phyloP scores from a whole-genome alignment of 495 filamentous ascomycete genomes.

The Penicillium egyptiacum region DNA sequence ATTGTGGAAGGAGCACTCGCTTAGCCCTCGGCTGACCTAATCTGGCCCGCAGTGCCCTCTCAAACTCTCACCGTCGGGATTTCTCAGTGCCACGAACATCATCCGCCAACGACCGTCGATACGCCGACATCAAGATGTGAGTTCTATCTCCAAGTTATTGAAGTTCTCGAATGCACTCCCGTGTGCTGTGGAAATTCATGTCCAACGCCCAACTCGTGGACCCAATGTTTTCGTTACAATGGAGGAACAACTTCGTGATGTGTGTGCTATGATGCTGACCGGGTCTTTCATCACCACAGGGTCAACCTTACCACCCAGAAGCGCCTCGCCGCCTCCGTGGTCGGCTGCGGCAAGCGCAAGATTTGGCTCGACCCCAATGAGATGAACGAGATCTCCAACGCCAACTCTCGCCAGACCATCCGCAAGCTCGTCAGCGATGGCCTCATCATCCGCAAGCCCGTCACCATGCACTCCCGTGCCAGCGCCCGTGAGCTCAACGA shows the following conservation, averaged over 20 bases:
- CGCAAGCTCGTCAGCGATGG: conserved; percentile 99
- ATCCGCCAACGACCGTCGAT: conserved; percentile 55
- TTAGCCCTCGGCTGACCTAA: conserved; percentile 52
- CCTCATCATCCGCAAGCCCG: conserved; percentile 99
- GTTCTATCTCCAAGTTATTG: conserved; percentile 36
- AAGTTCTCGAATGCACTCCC: conserved; percentile 9
- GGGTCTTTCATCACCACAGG: conserved; percentile 56
- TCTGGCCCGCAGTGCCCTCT: conserved; percentile 36
- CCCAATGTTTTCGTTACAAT: conserved; percentile 16
- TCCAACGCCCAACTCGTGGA: conserved; percentile 17
- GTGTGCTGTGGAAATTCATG: conserved; percentile 19
- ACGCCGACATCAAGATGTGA: conserved; percentile 58
- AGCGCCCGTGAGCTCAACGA: conserved; percentile 89
- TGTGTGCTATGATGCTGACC: conserved; percentile 38
- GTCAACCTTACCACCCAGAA: conserved; percentile 99
- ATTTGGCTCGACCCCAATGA: conserved; percentile 99
- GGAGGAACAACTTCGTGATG: conserved; percentile 19
- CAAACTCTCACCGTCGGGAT: conserved; percentile 48
- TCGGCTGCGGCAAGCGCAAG: conserved; percentile 98
- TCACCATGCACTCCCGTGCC: conserved; percentile 98
- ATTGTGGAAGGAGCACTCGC: conserved; percentile 39
- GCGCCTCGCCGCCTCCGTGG: conserved; percentile 96
- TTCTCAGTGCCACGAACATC: conserved; percentile 54
- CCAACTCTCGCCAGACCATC: conserved; percentile 99
- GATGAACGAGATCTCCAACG: conserved; percentile 98